Percentiles rank a stretch among this genome's conserved stretches.
Conservation (phyloP, 192 early-diverging fungal genomes). For the Backusella psychrophila region DNA sequence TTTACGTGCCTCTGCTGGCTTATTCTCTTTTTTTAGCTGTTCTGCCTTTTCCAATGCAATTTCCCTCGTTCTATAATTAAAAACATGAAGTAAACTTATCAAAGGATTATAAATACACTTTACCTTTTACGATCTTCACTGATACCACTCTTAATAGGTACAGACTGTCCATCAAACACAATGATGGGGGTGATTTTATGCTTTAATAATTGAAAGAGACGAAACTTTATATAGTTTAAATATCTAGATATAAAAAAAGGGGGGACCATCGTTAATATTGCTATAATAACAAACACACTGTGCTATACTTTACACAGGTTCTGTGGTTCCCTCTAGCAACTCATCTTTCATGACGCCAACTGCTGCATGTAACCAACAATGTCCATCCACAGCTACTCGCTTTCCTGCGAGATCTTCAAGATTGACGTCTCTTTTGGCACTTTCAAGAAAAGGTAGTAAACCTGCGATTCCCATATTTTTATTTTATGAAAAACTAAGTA, state of each 20-base stretch:
- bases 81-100: not conserved
- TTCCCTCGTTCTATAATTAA: not conserved
- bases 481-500: not conserved
- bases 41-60: not conserved
- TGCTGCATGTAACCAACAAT: slow-evolving; percentile 94
- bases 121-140: slow-evolving; percentile 56
- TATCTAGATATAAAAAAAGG: slow-evolving; percentile 54
- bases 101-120: not conserved
- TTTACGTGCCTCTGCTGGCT: not conserved
- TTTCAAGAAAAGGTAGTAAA: slow-evolving; percentile 80
- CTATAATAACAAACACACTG: not conserved
- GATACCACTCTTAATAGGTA: slow-evolving; percentile 83
- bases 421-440: slow-evolving; percentile 65
- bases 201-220: slow-evolving; percentile 70
- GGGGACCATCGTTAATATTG: not conserved
- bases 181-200: slow-evolving; percentile 76
- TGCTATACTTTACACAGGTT: slow-evolving; percentile 52
- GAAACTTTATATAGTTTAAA: slow-evolving; percentile 77
- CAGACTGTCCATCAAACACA: slow-evolving; percentile 92
- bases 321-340: slow-evolving; percentile 63
- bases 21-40: not conserved
- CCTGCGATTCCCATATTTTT: slow-evolving; percentile 87
- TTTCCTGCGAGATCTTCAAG: slow-evolving; percentile 70
- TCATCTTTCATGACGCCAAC: slow-evolving; percentile 84
- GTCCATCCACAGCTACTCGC: slow-evolving; percentile 86